Evolutionary conservation across 805 yeast genomes (phyloP), one percentile per base, ranked within the genome.

Genomic region (Candida ponderosae): DNA sequence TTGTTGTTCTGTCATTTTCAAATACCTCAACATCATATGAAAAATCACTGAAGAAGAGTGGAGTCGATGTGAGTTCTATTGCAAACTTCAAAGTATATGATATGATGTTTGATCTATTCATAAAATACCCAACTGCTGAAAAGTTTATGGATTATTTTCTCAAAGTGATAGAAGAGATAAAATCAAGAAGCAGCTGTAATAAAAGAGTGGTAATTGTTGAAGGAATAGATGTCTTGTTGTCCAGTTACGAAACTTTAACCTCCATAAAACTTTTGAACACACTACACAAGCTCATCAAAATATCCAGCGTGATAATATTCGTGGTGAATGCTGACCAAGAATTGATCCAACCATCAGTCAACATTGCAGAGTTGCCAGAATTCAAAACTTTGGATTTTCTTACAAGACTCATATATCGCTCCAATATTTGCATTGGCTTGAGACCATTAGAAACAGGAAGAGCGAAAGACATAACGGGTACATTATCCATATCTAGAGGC

Each of bases 391-490:
- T 74, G 0, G 73, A 71, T 29, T 70, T 77, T 44, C 51, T 74
- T 18, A 56, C 63, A 3, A 69, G 68, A 39, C 42, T 76, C 18
- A 53, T 71, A 17, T 76, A 77, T 46, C 66, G 71, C 39, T 63
- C 84, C 0, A 63, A 66, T 24, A 42, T 76, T 31, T 64, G 76
- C 29, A 45, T 86, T n/a, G 64, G 70, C 17, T 51, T 86, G 27
- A 71, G 74, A 47, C 88, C 95, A 1, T 60, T 87, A 41, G 66
- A 72, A 4, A 85, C 95, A 0, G 95, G 95, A 0, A 67, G 86
- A 47, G 95, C 96, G 0, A 74, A 72, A 32, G 96, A 87, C 53
- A 72, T 84, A 3, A 81, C 95, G 0, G 96, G 96, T 2, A 66
- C 79, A 4, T 51, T 87, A 30, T 65, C 73, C 0, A 66, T 87